phyloP scores from a whole-genome alignment of 2,329 filamentous ascomycete species.

The Aureobasidium vineae region DNA sequence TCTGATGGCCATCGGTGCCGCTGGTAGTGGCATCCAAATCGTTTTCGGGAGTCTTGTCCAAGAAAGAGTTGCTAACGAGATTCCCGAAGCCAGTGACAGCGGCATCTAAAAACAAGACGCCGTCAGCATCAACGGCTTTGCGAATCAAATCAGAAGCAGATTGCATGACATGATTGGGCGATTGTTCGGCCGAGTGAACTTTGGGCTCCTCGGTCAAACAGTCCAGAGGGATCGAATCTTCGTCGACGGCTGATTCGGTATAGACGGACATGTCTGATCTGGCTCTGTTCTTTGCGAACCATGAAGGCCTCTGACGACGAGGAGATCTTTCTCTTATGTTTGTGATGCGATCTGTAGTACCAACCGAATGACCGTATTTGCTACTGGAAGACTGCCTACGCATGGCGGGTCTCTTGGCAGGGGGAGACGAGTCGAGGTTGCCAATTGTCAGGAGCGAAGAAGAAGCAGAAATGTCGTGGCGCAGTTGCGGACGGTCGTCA shows the following conservation, averaged over 20 bases:
- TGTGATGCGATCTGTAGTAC: neutral
- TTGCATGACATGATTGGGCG: slow-evolving; percentile 36
- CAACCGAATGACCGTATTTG: neutral
- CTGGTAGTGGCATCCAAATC: neutral
- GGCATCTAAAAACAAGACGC: slow-evolving; percentile 47
- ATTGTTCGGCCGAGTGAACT: neutral
- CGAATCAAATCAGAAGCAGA: slow-evolving; percentile 51
- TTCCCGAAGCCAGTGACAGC: slow-evolving; percentile 34
- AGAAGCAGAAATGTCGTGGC: neutral
- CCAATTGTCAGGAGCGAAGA: neutral
- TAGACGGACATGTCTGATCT: slow-evolving; percentile 5
- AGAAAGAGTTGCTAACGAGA: slow-evolving; percentile 7
- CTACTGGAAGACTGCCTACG: neutral
- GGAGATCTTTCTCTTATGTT: neutral
- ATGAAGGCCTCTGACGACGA: neutral
- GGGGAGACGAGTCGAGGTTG: neutral
- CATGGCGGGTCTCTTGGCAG: neutral
- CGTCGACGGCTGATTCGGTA: neutral
- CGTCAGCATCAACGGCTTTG: slow-evolving; percentile 50
- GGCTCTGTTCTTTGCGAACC: slow-evolving; percentile 5
- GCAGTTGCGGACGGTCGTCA: neutral
- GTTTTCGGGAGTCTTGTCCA: neutral
- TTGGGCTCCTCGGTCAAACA: neutral
- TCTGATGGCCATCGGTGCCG: neutral
- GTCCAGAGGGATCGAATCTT: neutral